Evolutionary conservation across 495 filamentous ascomycete species (phyloP), one percentile per base, ranked within the genome.

Genomic region (Glutinoglossum americanum): DNA sequence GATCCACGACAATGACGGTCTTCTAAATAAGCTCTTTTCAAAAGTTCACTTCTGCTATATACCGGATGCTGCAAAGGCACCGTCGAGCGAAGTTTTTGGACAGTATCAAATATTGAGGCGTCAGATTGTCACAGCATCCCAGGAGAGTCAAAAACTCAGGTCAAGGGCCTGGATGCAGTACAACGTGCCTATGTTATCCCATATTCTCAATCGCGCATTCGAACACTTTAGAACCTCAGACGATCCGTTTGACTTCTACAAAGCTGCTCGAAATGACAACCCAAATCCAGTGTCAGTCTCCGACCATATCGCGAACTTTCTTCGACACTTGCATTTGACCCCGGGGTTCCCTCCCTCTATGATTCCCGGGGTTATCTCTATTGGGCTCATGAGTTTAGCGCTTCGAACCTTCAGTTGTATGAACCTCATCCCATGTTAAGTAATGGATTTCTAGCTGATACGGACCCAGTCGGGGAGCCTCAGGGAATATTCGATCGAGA

Each of bases 291-390:
- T 47, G 4, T 57, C 56, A 3, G 23, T 54, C 1, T 47, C 56
- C 3, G 37, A 47, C 44, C 56, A 57, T 57, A 57, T 57, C 4
- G 56, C 56, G 21, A 57, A 57, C 44, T 47, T 57, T 17, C 39
- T 57, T 3, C 56, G 56, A 23, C 56, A 57, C 37, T 3, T 48
- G 1, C 26, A 26, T 2, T 25, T 30, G 25, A 7, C 17, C 1
- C 15, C 2, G 13, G 23, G n/a, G 47, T 25, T 25, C 26, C 17
- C 47, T n/a, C 17, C 3, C 30, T 33, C 30, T 33, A 33, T 33
- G 30, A 33, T n/a, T n/a, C n/a, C n/a, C n/a, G n/a, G n/a, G 15
- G 47, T 25, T 25, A n/a, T 51, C 15, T 51, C 47, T 3, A 25
- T 15, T 4, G 8, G 47, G 7, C 26, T 51, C 3, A n/a, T 51